A percentile compares a stretch with the other conserved stretches of the same genome.
These are phyloP conservation scores for Fusarium sp. DNA, from an alignment of 2,329 filamentous ascomycete genomes.

Conservation along the genomic window DNA sequence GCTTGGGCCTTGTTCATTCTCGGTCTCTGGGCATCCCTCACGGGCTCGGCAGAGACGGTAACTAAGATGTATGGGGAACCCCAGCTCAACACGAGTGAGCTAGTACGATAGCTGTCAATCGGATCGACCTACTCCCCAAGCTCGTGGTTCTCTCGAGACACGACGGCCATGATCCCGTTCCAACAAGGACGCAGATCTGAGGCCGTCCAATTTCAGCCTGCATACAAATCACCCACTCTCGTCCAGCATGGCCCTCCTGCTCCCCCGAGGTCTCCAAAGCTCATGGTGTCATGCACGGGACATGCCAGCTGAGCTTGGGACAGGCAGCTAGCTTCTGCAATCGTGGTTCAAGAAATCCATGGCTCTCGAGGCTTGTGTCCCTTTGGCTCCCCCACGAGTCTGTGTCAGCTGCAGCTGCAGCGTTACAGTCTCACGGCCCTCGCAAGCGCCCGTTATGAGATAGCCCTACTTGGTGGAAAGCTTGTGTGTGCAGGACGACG, in stretches of 20 bases:
- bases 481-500: not conserved
- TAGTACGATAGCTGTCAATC: not conserved
- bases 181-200: constrained; percentile 22
- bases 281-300: constrained; percentile 2
- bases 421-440: constrained; percentile 10
- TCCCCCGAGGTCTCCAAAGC: constrained; percentile 1
- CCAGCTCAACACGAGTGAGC: constrained; percentile 1
- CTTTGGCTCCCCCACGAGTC: constrained; percentile 20
- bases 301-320: constrained; percentile 13
- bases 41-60: not conserved
- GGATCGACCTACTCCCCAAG: constrained; percentile 4
- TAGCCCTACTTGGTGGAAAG: constrained; percentile 10
- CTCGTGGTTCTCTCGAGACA: constrained; percentile 16
- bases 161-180: constrained; percentile 7
- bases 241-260: not conserved
- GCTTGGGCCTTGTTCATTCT: not conserved
- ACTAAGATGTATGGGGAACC: constrained; percentile 10
- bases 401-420: constrained; percentile 36
- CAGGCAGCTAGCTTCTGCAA: constrained; percentile 18
- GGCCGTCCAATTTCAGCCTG: constrained; percentile 9
- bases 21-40: not conserved
- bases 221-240: constrained; percentile 16
- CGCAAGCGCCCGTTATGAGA: constrained; percentile 13
- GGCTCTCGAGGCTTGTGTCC: not conserved
- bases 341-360: constrained; percentile 17